A percentile compares a stretch with the other conserved stretches of the same genome.
Conservation (phyloP, 1,139 yeast genomes). For the Hyphopichia buzzinii region DNA sequence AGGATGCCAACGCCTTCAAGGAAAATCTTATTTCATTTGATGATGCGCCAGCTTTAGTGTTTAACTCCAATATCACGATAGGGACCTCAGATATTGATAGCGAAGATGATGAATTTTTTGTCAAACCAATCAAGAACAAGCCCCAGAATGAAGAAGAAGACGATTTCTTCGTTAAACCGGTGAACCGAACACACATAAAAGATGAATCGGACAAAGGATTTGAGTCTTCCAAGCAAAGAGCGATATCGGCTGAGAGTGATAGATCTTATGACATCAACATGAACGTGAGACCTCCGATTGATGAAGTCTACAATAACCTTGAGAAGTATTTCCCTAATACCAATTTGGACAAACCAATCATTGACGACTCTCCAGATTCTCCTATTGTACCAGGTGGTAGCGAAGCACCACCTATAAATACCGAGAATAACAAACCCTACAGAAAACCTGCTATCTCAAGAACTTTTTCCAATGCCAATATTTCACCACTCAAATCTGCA, state of each 20-base stretch:
- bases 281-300: conserved; percentile 88
- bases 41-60: conserved; percentile 51
- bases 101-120: conserved; percentile 31
- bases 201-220: no score
- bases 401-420: conserved; percentile 2
- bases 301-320: conserved; percentile 85
- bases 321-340: conserved; percentile 92
- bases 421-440: conserved; percentile 8
- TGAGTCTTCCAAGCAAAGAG: no score
- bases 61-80: not conserved
- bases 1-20: conserved; percentile 49
- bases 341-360: conserved; percentile 87
- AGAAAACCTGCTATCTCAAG: conserved; percentile 42
- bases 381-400: conserved; percentile 24
- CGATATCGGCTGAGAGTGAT: not conserved
- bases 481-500: conserved; percentile 33
- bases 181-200: no score
- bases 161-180: conserved; percentile 29
- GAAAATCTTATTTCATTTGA: conserved; percentile 72
- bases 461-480: conserved; percentile 48
- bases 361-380: conserved; percentile 73
- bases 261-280: conserved; percentile 23
- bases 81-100: conserved; percentile 6
- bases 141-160: conserved; percentile 14
- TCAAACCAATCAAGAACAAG: conserved; percentile 22